Base-by-base conservation (phyloP, 257 asterid species). In the Ocimum tenuiflorum region DNA sequence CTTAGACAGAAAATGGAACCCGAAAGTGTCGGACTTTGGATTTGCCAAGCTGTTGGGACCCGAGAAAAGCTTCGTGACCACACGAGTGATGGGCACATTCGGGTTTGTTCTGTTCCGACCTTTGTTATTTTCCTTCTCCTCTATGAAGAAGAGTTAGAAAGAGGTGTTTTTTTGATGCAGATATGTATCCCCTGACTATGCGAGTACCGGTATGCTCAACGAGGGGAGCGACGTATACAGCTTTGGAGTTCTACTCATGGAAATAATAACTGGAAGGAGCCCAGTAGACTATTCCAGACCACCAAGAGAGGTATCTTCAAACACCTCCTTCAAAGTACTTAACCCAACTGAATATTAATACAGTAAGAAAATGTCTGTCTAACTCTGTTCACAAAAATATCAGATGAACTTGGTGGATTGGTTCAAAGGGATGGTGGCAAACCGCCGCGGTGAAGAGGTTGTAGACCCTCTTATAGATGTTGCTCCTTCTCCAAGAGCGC, bases 21-120 rank as follows among this genome's bases (percentile, higher is more conserved):
- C 99, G 2, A 90, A 81, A 82, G 96, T 94, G 39, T 94, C 99
- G 22, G 99, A 94, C 72, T 90, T 94, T 62, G 99, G 99, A 67
- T 95, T 94, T 49, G 99, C 99, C 71, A 94, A 94, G 74, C 75
- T 94, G 23, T 58, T 94, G 67, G 96, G 88, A 65, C 63, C 97
- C 1, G 99, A 88, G 91, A 94, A 83, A 79, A 89, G 96, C 85
- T 83, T 78, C 1, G 99, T 90, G 68, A 94, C 96, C 52, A 94
- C 99, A 18, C 89, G 99, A 64, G 99, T 94, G 65, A 94, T 94
- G 99, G 99, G 99, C 66, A 94, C 99, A 48, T 94, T 94, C 68
- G 99, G 99, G 99, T 94, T 68, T 29, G 95, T 77, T 51, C 71
- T 68, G 38, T 79, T 74, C 65, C 12, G 7, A 22, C 35, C 82